Base-by-base conservation (phyloP, 331 rosid genomes). In the Acacia concinna region DNA sequence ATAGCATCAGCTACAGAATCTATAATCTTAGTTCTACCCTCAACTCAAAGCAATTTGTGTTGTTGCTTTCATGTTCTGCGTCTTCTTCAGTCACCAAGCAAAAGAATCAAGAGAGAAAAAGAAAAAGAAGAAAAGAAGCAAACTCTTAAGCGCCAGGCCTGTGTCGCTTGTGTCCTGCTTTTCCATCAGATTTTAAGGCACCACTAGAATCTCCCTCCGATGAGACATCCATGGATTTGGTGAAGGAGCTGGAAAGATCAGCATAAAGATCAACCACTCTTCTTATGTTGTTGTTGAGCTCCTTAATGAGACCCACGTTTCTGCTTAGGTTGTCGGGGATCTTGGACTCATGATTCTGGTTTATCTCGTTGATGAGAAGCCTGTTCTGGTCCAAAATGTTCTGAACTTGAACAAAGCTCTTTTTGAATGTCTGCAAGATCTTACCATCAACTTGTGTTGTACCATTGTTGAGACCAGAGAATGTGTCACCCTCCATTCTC, bases 141-240 rank as follows among this genome's bases (percentile, higher is more conserved):
- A 76, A 70, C 80, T 56, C 87, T 89, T 49, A 49, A 18, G 57
- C 23, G 4, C 57, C 57, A 59, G 92, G 94, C 81, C 97, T 87
- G 82, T 75, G 79, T 78, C 99, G 57, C 87, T 95, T 95, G 77
- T 86, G 91, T 63, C 92, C 87, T 13, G 86, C 89, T 85, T 89
- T 93, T 28, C 91, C 99, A 82, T 92, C 95, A 32, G 97, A 89
- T 68, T 85, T 94, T 81, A 92, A 81, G 78, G 87, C 97, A 43
- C 97, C 98, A 78, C 90, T 88, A 2, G 99, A 95, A 74, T 95
- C 99, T 1, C 98, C 99, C 65, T 95, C 99, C 8, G 97, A 93
- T 69, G 97, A 90, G 79, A 84, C 89, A 3, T 95, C 98, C 85
- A 87, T 81, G 68, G 99, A 90, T 84, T 91, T 95, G 81, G 92